These are phyloP conservation scores for Lobosporangium transversale DNA, from an alignment of 192 early-diverging fungal species.

Conservation along the genomic window DNA sequence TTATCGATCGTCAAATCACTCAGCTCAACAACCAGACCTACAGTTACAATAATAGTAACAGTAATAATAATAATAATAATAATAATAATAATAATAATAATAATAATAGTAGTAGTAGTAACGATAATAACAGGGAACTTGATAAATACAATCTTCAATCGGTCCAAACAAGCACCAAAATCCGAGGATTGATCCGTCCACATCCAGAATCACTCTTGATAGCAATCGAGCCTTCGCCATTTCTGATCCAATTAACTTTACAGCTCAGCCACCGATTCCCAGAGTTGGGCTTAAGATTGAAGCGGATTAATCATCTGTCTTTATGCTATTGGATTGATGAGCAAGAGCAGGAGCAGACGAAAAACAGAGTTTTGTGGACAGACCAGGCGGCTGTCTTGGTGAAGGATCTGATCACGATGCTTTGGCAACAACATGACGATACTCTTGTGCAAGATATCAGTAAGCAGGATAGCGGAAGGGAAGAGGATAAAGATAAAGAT, in stretches of 20 bases:
- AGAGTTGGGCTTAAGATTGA: constrained; percentile 24
- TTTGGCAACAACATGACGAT: background rate
- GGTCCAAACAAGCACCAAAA: background rate
- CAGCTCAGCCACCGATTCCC: constrained; percentile 1
- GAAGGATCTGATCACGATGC: background rate
- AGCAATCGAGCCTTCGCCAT: constrained; percentile 10
- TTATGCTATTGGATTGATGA: constrained; percentile 35
- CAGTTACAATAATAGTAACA: too few species aligned
- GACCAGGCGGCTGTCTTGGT: background rate
- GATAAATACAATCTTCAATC: too few species aligned
- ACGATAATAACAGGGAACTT: too few species aligned
- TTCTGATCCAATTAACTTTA: background rate
- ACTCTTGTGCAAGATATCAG: background rate
- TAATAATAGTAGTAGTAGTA: too few species aligned
- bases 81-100: too few species aligned
- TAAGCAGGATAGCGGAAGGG: background rate
- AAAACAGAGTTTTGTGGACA: too few species aligned
- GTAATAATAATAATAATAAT: too few species aligned
- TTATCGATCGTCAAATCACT: background rate
- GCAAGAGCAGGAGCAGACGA: background rate
- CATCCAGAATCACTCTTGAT: constrained; percentile 14
- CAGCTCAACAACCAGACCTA: too few species aligned
- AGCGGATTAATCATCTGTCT: constrained; percentile 37
- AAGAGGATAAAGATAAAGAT: background rate
- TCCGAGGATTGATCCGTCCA: constrained; percentile 21